Conservation (phyloP, 305 asterid genomes). For the Stenogyne calaminthoides region DNA sequence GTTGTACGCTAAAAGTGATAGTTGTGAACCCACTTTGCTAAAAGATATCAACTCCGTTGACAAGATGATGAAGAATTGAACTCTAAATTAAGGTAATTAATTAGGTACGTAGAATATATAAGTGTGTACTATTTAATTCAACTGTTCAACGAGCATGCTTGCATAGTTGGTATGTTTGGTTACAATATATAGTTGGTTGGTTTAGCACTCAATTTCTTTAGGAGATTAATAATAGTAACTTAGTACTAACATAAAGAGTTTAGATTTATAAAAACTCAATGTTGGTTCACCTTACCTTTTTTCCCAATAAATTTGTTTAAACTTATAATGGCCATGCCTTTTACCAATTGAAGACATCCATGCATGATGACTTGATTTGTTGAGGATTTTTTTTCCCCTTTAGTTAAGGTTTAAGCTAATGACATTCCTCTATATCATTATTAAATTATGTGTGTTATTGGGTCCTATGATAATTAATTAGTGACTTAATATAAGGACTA, state of each 20-base stretch:
- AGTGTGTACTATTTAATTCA: neutral
- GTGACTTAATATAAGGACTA: neutral
- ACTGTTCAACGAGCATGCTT: neutral
- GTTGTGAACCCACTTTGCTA: no score
- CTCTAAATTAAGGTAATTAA: no score
- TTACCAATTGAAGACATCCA: slow-evolving; percentile 6
- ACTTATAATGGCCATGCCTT: slow-evolving; percentile 22
- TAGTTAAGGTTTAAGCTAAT: slow-evolving; percentile 21
- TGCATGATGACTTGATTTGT: slow-evolving; percentile 18
- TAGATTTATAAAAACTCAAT: slow-evolving; percentile 36
- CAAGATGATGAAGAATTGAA: no score
- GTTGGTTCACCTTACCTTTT: slow-evolving; percentile 28
- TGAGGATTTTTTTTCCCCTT: slow-evolving; percentile 24
- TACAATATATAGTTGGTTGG: slow-evolving; percentile 7
- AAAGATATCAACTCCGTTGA: no score
- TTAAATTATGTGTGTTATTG: neutral
- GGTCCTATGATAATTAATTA: neutral
- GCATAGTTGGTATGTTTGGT: neutral
- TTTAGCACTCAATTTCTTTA: neutral
- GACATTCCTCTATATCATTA: slow-evolving; percentile 13
- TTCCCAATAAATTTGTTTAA: neutral
- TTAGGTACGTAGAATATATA: neutral
- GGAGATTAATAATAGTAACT: slow-evolving; percentile 22
- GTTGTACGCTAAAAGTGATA: no score
- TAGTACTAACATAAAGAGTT: slow-evolving; percentile 28